Conservation (phyloP, 805 yeast genomes). For the Ogataea henricii region DNA sequence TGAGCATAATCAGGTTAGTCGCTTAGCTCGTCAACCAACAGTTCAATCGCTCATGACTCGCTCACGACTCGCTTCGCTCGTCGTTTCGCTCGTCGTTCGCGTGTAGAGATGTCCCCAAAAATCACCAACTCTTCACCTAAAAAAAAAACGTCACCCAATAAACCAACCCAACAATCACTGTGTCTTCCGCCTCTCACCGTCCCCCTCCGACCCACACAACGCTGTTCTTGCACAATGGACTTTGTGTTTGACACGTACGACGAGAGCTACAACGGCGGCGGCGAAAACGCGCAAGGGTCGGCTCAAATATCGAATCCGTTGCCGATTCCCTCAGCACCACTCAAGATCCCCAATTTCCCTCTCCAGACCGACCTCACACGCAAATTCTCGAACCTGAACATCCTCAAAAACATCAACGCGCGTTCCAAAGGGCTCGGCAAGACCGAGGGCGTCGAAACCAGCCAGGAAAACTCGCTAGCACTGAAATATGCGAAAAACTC, state of each 20-base stretch:
- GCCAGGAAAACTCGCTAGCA: constrained; percentile 32
- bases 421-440: constrained; percentile 10
- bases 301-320: constrained; percentile 10
- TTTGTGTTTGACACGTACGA: constrained; percentile 32
- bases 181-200: background rate
- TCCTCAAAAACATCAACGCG: constrained; percentile 30
- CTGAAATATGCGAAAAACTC: constrained; percentile 53
- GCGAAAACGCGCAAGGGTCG: constrained; percentile 2
- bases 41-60: too few species aligned
- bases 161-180: constrained; percentile 35
- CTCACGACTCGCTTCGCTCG: background rate
- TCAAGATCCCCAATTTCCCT: constrained; percentile 39
- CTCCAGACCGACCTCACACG: constrained; percentile 39
- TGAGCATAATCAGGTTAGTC: too few species aligned
- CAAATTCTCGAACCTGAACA: constrained; percentile 37
- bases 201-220: too few species aligned
- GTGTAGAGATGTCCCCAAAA: background rate
- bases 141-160: background rate
- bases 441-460: constrained; percentile 10
- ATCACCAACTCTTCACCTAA: background rate
- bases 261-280: constrained; percentile 12
- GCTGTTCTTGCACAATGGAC: constrained; percentile 31
- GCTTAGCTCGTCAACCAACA: too few species aligned
- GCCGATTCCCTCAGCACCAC: constrained; percentile 43
- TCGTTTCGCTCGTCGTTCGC: background rate